phyloP scores from a whole-genome alignment of 805 yeast genomes.

The Sugiyamaella valdiviana region DNA sequence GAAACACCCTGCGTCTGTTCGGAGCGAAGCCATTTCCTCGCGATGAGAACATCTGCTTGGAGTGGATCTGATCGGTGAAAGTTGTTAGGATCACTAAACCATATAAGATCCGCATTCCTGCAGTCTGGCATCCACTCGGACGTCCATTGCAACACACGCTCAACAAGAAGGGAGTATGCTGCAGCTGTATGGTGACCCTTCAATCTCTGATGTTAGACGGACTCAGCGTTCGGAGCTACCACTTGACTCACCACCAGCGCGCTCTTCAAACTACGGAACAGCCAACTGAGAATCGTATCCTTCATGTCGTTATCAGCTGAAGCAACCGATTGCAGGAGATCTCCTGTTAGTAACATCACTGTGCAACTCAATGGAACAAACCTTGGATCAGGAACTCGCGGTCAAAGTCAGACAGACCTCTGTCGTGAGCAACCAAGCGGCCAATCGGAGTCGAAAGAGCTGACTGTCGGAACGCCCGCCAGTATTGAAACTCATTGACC shows the following conservation, averaged over 20 bases:
- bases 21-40: constrained; percentile 5
- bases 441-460: neutral
- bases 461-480: neutral
- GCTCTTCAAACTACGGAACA: neutral
- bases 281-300: neutral
- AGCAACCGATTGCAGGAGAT: neutral
- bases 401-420: neutral
- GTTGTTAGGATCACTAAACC: constrained; percentile 6
- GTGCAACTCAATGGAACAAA: neutral
- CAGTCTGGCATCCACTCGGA: constrained; percentile 3
- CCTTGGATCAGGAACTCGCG: neutral
- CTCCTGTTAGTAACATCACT: too few species aligned
- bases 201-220: neutral
- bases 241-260: too few species aligned
- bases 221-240: too few species aligned
- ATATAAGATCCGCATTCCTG: neutral
- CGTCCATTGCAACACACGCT: neutral
- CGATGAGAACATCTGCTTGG: constrained; percentile 1
- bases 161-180: neutral
- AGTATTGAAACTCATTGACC: constrained; percentile 1
- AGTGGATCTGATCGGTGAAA: constrained; percentile 5
- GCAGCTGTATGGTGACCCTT: neutral
- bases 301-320: neutral
- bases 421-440: neutral
- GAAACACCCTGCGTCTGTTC: neutral